These are phyloP conservation scores for Remersonia thermophila DNA, from an alignment of 2,329 filamentous ascomycete genomes.

Conservation along the genomic window DNA sequence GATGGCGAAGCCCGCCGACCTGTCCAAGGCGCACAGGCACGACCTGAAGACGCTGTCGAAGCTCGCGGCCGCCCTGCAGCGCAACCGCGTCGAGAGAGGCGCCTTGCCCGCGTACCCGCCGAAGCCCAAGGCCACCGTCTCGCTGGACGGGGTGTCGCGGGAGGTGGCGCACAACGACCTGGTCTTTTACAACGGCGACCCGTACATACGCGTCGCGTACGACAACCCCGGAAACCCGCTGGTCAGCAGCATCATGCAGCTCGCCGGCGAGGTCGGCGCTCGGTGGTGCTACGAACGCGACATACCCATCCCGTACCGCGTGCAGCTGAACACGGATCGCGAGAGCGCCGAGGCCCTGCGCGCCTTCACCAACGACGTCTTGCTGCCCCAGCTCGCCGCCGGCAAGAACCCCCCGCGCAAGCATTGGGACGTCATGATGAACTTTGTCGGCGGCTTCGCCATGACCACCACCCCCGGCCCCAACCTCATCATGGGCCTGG, in stretches of 20 bases:
- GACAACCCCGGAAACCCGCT: slow-evolving; percentile 23
- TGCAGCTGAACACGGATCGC: slow-evolving; percentile 29
- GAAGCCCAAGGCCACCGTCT: slow-evolving; percentile 31
- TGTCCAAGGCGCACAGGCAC: slow-evolving; percentile 30
- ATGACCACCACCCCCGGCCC: slow-evolving; percentile 40
- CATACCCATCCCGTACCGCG: slow-evolving; percentile 48
- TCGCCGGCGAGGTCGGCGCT: slow-evolving; percentile 50
- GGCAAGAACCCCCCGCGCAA: slow-evolving; percentile 22
- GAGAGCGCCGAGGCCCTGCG: slow-evolving; percentile 27
- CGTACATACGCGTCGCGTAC: slow-evolving; percentile 35
- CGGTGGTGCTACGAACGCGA: slow-evolving; percentile 45
- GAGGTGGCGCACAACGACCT: slow-evolving; percentile 15
- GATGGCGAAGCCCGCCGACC: slow-evolving; percentile 31
- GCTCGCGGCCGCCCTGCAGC: slow-evolving; percentile 35
- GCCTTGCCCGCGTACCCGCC: slow-evolving; percentile 37
- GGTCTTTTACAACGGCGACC: slow-evolving; percentile 32
- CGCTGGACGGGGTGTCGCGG: slow-evolving; percentile 25
- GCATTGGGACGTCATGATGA: slow-evolving; percentile 21
- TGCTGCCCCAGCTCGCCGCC: slow-evolving; percentile 28
- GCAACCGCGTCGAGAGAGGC: slow-evolving; percentile 32
- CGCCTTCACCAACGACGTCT: slow-evolving; percentile 25
- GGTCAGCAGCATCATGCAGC: slow-evolving; percentile 43
- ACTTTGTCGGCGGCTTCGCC: slow-evolving; percentile 38
- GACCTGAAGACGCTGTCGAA: slow-evolving; percentile 36
- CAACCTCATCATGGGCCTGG: slow-evolving; percentile 44